phyloP scores from a whole-genome alignment of 2,329 filamentous ascomycete genomes.

The Botryotinia globosa region DNA sequence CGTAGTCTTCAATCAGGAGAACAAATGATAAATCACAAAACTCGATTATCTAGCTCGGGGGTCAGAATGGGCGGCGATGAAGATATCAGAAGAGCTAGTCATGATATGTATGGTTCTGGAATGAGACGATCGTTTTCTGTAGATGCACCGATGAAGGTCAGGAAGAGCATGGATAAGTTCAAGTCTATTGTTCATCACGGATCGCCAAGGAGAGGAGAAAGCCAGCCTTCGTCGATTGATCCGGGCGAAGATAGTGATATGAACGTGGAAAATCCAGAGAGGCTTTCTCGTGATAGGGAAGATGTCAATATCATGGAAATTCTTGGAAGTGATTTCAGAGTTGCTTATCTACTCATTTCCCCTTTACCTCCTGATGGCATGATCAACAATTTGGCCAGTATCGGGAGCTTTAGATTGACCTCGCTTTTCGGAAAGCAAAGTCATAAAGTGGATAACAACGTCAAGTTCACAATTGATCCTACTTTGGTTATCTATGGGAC shows the following conservation, averaged over 20 bases:
- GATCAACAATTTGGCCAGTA: constrained; percentile 59
- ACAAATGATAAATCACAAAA: constrained; percentile 24
- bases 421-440: constrained; percentile 32
- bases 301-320: not conserved
- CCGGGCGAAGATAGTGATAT: not conserved
- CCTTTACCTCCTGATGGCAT: constrained; percentile 55
- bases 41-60: constrained; percentile 27
- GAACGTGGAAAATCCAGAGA: not conserved
- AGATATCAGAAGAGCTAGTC: constrained; percentile 39
- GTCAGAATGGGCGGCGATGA: constrained; percentile 37
- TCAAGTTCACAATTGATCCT: constrained; percentile 55
- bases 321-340: constrained; percentile 35
- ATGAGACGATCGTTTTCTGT: constrained; percentile 32
- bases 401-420: constrained; percentile 39
- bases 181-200: constrained; percentile 32
- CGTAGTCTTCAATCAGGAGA: constrained; percentile 27
- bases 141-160: constrained; percentile 39
- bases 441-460: constrained; percentile 41
- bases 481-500: constrained; percentile 74
- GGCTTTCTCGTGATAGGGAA: not conserved
- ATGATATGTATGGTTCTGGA: constrained; percentile 36
- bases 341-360: constrained; percentile 65
- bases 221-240: not conserved
- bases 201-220: constrained; percentile 9
- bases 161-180: constrained; percentile 43